These are phyloP conservation scores for Acer yangbiense DNA, from an alignment of 345 rosid genomes.

Conservation along the genomic window DNA sequence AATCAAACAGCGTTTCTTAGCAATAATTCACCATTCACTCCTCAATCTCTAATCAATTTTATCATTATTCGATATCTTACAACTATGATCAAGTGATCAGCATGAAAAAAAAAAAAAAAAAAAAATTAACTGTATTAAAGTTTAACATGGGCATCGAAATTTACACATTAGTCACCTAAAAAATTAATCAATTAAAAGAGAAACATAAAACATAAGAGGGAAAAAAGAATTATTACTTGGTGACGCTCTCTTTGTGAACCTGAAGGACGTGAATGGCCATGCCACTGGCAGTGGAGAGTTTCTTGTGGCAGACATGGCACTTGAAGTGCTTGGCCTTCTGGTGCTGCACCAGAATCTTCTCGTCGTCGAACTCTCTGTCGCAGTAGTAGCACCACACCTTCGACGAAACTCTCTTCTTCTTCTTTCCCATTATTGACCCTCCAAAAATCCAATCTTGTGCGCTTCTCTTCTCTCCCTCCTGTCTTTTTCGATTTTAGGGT, in stretches of 20 bases:
- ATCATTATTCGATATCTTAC: too few relatives aligned
- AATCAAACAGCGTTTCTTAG: neutral
- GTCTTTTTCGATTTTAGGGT: neutral
- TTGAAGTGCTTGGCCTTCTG: conserved; percentile 99
- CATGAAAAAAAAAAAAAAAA: neutral
- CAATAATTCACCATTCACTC: neutral
- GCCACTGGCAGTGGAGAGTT: conserved; percentile 96
- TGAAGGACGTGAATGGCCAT: conserved; percentile 99
- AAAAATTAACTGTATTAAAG: neutral
- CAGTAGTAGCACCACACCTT: conserved; percentile 99
- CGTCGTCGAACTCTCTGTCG: conserved; percentile 98
- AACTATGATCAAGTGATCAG: too few relatives aligned
- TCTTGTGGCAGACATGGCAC: conserved; percentile 99
- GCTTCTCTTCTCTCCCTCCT: neutral
- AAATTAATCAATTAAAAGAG: neutral
- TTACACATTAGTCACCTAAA: neutral
- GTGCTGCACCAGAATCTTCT: conserved; percentile 97
- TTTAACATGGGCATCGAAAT: too few relatives aligned
- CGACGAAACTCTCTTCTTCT: conserved; percentile 91
- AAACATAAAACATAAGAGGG: neutral
- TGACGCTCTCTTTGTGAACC: conserved; percentile 94
- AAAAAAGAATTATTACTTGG: conserved; percentile 52
- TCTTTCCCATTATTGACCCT: conserved; percentile 74
- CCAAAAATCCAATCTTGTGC: neutral
- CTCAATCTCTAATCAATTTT: neutral